Evolutionary conservation across 495 filamentous ascomycete genomes (phyloP).

Genomic region (Opeltia flavorubescens): DNA sequence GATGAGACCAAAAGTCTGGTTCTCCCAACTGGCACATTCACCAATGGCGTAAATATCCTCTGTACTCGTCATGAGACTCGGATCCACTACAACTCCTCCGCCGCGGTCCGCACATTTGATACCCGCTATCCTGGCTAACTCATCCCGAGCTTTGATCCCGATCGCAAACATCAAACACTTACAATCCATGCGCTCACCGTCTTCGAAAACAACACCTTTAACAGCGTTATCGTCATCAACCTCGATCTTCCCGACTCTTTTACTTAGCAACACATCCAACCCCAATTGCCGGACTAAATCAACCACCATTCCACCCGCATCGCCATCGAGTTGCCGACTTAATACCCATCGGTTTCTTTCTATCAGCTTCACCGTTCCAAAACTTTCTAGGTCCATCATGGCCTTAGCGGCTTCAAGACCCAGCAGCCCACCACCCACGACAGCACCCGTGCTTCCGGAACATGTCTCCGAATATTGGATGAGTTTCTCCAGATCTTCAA

Average conservation of each 20-base stretch:
- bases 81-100: constrained; percentile 61
- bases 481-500: constrained; percentile 68
- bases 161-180: constrained; percentile 88
- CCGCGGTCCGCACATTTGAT: constrained; percentile 65
- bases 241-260: constrained; percentile 60
- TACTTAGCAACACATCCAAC: constrained; percentile 69
- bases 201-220: constrained; percentile 66
- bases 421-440: constrained; percentile 82
- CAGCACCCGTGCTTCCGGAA: constrained; percentile 57
- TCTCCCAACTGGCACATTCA: constrained; percentile 91
- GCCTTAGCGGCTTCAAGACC: constrained; percentile 92
- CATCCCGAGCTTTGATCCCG: constrained; percentile 74
- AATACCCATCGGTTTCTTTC: constrained; percentile 87
- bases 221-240: constrained; percentile 53
- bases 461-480: constrained; percentile 56
- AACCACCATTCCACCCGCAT: constrained; percentile 73
- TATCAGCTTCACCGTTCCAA: constrained; percentile 65
- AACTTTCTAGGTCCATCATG: constrained; percentile 78
- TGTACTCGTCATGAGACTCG: constrained; percentile 54
- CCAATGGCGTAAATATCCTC: constrained; percentile 80
- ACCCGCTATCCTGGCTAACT: constrained; percentile 54
- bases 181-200: constrained; percentile 71
- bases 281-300: constrained; percentile 74
- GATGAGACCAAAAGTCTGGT: constrained; percentile 85
- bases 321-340: constrained; percentile 69